Evolutionary conservation across 257 asterid genomes (phyloP).

Genomic region (Scutellaria baicalensis): DNA sequence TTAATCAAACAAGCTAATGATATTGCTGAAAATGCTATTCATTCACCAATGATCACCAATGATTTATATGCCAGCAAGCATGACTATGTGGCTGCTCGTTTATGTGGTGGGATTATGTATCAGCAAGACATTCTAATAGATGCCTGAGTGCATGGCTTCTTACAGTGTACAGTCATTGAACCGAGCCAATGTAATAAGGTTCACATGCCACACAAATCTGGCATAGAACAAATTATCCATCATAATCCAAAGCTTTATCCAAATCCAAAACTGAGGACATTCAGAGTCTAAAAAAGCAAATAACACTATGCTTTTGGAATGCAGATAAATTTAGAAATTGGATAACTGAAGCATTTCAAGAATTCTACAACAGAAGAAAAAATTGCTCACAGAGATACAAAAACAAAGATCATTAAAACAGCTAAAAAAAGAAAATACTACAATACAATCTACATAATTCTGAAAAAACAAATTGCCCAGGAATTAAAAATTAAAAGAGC

Average conservation of each 20-base stretch:
- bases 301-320: not conserved
- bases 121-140: not conserved
- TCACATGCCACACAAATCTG: too few relatives aligned
- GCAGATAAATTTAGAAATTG: not conserved
- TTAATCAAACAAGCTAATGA: not conserved
- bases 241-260: not conserved
- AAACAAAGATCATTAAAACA: not conserved
- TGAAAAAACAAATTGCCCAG: too few relatives aligned
- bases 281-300: not conserved
- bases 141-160: too few relatives aligned
- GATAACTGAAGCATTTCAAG: not conserved
- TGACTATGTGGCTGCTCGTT: not conserved
- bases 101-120: not conserved
- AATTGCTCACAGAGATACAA: not conserved
- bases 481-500: not conserved
- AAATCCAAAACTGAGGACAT: not conserved
- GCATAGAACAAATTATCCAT: not conserved
- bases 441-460: too few relatives aligned
- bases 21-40: not conserved
- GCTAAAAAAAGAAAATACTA: not conserved
- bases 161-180: too few relatives aligned
- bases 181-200: too few relatives aligned
- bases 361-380: not conserved
- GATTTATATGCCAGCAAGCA: not conserved
- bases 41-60: not conserved